phyloP scores from a whole-genome alignment of 768 basidiomycete species.

The Clathrus columnatus region DNA sequence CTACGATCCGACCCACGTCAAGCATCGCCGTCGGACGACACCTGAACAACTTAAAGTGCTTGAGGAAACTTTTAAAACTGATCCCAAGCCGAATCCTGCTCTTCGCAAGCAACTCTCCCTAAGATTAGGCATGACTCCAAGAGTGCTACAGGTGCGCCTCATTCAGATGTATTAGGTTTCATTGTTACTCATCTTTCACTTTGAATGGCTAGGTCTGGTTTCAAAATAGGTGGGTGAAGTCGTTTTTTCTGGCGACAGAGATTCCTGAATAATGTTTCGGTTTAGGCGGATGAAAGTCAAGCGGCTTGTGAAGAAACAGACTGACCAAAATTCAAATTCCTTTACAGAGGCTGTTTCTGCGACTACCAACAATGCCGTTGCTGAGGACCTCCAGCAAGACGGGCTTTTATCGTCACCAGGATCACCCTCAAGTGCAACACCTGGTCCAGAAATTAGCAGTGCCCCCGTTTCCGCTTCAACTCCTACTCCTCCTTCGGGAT shows the following conservation, averaged over 20 bases:
- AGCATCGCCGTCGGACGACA: constrained; percentile 87
- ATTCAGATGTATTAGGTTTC: background rate
- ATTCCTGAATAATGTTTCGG: background rate
- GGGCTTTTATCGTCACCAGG: background rate
- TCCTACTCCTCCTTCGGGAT: constrained; percentile 39
- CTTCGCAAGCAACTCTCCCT: constrained; percentile 72
- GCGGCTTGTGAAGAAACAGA: constrained; percentile 43
- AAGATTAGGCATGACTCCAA: constrained; percentile 83
- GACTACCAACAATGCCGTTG: background rate
- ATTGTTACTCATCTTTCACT: background rate
- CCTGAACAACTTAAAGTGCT: constrained; percentile 82
- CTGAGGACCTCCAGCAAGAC: background rate
- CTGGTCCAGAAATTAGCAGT: background rate
- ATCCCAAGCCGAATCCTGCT: constrained; percentile 84
- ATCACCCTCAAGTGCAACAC: background rate
- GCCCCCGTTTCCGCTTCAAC: constrained; percentile 15
- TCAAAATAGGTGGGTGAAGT: constrained; percentile 59
- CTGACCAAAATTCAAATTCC: too few species aligned
- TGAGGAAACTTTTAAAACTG: constrained; percentile 76
- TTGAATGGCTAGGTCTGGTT: constrained; percentile 66
- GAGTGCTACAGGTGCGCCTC: constrained; percentile 85
- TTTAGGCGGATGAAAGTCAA: constrained; percentile 80
- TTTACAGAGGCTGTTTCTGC: background rate
- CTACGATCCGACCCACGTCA: constrained; percentile 89
- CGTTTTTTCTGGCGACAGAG: constrained; percentile 6